Percentiles rank a stretch among this genome's conserved stretches.
These are phyloP conservation scores for Claviceps sp. DNA, from an alignment of 2,329 filamentous ascomycete species.

Conservation along the genomic window DNA sequence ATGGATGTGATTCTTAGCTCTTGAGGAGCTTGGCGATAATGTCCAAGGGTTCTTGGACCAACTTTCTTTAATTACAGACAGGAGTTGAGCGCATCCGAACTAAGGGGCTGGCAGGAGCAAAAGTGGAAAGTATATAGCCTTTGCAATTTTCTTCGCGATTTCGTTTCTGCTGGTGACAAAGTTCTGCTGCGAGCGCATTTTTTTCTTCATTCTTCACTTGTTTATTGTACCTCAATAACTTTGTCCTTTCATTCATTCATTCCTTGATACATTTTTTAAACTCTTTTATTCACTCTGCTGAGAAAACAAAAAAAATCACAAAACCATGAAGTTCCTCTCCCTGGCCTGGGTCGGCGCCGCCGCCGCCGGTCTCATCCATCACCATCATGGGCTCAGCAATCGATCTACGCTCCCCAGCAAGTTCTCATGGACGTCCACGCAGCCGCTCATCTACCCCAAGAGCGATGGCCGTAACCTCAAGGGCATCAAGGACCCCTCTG, in stretches of 20 bases:
- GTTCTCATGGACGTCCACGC: slow-evolving; percentile 1
- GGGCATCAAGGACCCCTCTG: slow-evolving; percentile 47
- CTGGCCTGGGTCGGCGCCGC: background rate
- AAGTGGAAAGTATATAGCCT: background rate
- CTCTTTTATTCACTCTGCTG: background rate
- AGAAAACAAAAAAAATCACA: too few species aligned
- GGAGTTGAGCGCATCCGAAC: too few species aligned
- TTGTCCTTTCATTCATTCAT: background rate
- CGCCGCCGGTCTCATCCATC: background rate
- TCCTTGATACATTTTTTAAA: background rate
- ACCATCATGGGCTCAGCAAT: background rate
- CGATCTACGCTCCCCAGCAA: background rate
- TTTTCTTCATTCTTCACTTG: background rate
- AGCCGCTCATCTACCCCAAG: background rate
- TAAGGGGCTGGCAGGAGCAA: too few species aligned
- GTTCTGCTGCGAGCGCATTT: background rate
- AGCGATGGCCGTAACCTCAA: background rate
- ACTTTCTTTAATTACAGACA: too few species aligned
- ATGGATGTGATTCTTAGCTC: too few species aligned
- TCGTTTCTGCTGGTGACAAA: background rate
- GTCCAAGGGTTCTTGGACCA: too few species aligned
- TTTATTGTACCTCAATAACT: background rate
- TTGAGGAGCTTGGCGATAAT: too few species aligned
- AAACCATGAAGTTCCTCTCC: background rate
- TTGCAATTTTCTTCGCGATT: background rate